These are phyloP conservation scores for Aechmea fasciata DNA, from an alignment of 176 grass and related monocot genomes.

Conservation along the genomic window DNA sequence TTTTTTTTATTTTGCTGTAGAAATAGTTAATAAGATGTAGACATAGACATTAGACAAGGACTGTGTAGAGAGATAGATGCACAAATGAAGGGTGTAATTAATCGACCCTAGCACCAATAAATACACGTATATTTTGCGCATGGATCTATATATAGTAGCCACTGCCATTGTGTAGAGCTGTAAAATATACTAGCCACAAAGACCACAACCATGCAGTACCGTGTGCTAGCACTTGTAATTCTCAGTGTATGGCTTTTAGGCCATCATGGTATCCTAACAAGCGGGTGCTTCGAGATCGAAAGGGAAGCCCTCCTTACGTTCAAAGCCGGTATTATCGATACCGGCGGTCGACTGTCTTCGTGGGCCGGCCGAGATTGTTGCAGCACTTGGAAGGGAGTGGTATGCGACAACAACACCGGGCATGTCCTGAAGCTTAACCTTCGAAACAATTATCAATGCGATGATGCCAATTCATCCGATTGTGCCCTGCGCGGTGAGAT, in stretches of 20 bases:
- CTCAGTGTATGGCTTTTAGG: not conserved
- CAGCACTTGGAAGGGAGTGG: not conserved
- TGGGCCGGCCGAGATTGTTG: conserved; percentile 4
- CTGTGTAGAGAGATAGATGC: too few species aligned
- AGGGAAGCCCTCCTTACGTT: conserved; percentile 2
- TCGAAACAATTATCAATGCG: not conserved
- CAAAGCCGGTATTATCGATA: not conserved
- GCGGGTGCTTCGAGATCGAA: not conserved
- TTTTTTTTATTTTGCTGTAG: too few species aligned
- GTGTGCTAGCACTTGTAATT: not conserved
- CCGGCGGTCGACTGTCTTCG: not conserved
- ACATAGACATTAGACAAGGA: too few species aligned
- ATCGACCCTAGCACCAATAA: too few species aligned
- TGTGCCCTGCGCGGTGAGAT: conserved; percentile 4
- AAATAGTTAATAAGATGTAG: too few species aligned
- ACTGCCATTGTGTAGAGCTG: too few species aligned
- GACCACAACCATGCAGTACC: not conserved
- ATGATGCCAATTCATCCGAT: not conserved
- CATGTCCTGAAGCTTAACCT: not conserved
- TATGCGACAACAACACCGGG: not conserved
- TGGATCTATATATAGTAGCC: too few species aligned
- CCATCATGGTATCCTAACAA: not conserved
- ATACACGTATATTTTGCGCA: too few species aligned
- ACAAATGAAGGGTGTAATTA: too few species aligned
- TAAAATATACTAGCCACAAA: too few species aligned